phyloP scores from a whole-genome alignment of 352 stramenopile genomes.

The Phytophthora meadii region DNA sequence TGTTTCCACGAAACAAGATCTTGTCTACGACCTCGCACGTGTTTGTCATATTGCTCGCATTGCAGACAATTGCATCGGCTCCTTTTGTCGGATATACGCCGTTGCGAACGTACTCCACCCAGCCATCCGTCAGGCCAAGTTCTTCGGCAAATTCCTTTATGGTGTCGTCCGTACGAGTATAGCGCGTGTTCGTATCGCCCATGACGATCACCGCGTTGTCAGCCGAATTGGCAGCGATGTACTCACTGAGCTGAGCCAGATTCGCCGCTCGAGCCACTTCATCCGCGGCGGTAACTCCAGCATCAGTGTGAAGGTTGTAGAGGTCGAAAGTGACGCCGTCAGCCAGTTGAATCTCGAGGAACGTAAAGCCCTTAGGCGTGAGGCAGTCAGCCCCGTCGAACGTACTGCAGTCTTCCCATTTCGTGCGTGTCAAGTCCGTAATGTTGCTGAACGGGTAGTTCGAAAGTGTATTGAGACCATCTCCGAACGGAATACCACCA shows the following conservation, averaged over 20 bases:
- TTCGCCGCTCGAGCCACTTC: slow-evolving; percentile 43
- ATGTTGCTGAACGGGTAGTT: slow-evolving; percentile 54
- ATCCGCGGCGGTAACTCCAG: slow-evolving; percentile 41
- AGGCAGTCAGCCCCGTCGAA: slow-evolving; percentile 58
- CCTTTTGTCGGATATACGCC: slow-evolving; percentile 40
- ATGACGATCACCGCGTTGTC: slow-evolving; percentile 56
- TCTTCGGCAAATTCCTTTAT: slow-evolving; percentile 37
- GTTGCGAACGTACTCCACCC: slow-evolving; percentile 49
- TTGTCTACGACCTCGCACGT: slow-evolving; percentile 63
- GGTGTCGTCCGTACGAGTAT: slow-evolving; percentile 51
- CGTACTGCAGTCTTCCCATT: slow-evolving; percentile 53
- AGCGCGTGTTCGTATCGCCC: slow-evolving; percentile 62
- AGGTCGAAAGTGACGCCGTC: slow-evolving; percentile 55
- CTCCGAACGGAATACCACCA: slow-evolving; percentile 47
- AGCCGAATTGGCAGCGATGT: slow-evolving; percentile 50
- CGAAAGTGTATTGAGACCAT: slow-evolving; percentile 56
- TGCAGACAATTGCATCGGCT: slow-evolving; percentile 47
- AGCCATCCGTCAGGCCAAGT: slow-evolving; percentile 47
- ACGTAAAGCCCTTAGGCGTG: slow-evolving; percentile 61
- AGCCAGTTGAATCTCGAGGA: slow-evolving; percentile 50
- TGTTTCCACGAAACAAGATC: slow-evolving; percentile 61
- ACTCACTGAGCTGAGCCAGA: slow-evolving; percentile 49
- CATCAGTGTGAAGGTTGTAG: slow-evolving; percentile 63
- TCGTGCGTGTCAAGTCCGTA: slow-evolving; percentile 49
- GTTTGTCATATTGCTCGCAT: slow-evolving; percentile 40